phyloP scores from a whole-genome alignment of 768 basidiomycete genomes.

The Amanita rimosa region DNA sequence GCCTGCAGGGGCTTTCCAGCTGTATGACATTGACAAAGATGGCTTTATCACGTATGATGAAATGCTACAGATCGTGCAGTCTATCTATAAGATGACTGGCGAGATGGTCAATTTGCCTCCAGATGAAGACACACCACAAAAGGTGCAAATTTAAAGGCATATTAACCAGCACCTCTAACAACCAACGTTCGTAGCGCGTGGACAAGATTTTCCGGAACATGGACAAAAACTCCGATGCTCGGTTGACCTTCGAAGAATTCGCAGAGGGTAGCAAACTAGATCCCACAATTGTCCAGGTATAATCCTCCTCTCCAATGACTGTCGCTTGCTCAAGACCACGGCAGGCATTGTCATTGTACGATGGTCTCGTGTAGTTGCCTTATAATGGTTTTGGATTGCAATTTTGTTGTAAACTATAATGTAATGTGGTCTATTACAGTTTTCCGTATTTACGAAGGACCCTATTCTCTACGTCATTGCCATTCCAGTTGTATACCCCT shows the following conservation, averaged over 20 bases:
- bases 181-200: slow-evolving; percentile 57
- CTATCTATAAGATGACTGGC: slow-evolving; percentile 99
- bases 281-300: slow-evolving; percentile 95
- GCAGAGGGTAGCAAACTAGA: slow-evolving; percentile 98
- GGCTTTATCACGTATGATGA: slow-evolving; percentile 97
- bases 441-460: slow-evolving; percentile 73
- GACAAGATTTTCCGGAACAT: slow-evolving; percentile 98
- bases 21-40: slow-evolving; percentile 98
- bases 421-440: slow-evolving; percentile 13
- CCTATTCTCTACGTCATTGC: slow-evolving; percentile 68
- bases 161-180: background rate
- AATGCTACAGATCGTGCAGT: slow-evolving; percentile 96
- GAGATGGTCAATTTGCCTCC: slow-evolving; percentile 98
- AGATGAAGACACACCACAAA: slow-evolving; percentile 99
- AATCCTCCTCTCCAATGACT: background rate
- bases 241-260: slow-evolving; percentile 92
- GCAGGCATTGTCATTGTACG: slow-evolving; percentile 90
- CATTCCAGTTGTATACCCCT: slow-evolving; percentile 76
- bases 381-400: background rate
- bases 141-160: slow-evolving; percentile 32
- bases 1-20: slow-evolving; percentile 90
- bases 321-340: slow-evolving; percentile 5
- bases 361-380: slow-evolving; percentile 68
- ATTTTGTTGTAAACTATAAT: slow-evolving; percentile 3
- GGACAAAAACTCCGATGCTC: slow-evolving; percentile 93